A percentile compares a stretch with the other conserved stretches of the same genome.
These are phyloP conservation scores for grape (Vitis vinifera) DNA, from an alignment of 164 flowering plant genomes.

Conservation along the genomic window ASM3070453v1 NC_081809.1:3217001-3217500, in stretches of 20 bases:
- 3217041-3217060: constrained; percentile 68
- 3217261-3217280: constrained; percentile 44
- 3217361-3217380: constrained; percentile 48
- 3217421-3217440: constrained; percentile 65
- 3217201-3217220: neutral
- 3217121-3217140: constrained; percentile 69
- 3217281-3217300: constrained; percentile 72
- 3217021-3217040: constrained; percentile 61
- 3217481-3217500: neutral
- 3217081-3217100: constrained; percentile 65
- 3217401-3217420: constrained; percentile 67
- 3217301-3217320: constrained; percentile 90
- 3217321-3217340: constrained; percentile 61
- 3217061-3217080: constrained; percentile 58
- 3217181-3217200: neutral
- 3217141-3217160: constrained; percentile 38
- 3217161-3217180: neutral
- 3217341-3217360: constrained; percentile 37
- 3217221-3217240: constrained; percentile 53
- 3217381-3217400: constrained; percentile 70
- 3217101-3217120: constrained; percentile 76
- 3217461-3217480: neutral
- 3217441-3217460: constrained; percentile 47
- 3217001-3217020: constrained; percentile 63
- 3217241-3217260: constrained; percentile 71